phyloP scores from a whole-genome alignment of 768 basidiomycete species.

The Tephrocybe sp. region DNA sequence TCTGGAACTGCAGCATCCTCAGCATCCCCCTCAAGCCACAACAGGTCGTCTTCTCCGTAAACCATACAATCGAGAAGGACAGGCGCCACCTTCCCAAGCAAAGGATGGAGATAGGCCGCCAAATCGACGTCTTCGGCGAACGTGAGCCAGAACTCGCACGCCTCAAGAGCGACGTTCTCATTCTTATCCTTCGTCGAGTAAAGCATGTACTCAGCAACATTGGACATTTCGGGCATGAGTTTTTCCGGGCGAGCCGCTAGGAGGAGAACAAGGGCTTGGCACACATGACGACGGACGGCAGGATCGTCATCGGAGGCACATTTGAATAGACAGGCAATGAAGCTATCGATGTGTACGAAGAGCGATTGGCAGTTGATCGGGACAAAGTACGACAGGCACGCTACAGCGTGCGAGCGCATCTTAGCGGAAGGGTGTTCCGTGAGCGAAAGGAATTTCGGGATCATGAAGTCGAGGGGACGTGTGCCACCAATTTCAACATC shows the following conservation, averaged over 20 bases:
- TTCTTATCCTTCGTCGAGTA: constrained; percentile 98
- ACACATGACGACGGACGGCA: constrained; percentile 93
- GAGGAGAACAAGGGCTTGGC: constrained; percentile 90
- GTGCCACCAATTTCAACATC: constrained; percentile 91
- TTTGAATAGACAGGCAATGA: constrained; percentile 92
- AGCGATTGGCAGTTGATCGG: constrained; percentile 85
- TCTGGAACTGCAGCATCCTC: constrained; percentile 91
- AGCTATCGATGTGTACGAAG: constrained; percentile 86
- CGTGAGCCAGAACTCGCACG: constrained; percentile 99
- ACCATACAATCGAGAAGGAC: constrained; percentile 97
- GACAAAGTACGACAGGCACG: constrained; percentile 93
- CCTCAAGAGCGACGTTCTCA: constrained; percentile 94
- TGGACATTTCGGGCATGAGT: constrained; percentile 91
- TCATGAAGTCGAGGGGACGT: constrained; percentile 94
- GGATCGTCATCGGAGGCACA: constrained; percentile 92
- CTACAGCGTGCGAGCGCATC: constrained; percentile 91
- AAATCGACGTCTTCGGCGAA: constrained; percentile 95
- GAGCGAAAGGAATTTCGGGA: constrained; percentile 89
- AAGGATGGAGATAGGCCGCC: constrained; percentile 77
- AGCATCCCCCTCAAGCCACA: constrained; percentile 89
- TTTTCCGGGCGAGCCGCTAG: constrained; percentile 93
- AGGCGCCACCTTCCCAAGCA: constrained; percentile 89
- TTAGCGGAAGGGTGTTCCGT: constrained; percentile 83
- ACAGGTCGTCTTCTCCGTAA: constrained; percentile 93
- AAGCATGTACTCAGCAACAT: constrained; percentile 98